These are phyloP conservation scores for Aurifilum marmelostoma DNA, from an alignment of 2,329 filamentous ascomycete species.

Conservation along the genomic window DNA sequence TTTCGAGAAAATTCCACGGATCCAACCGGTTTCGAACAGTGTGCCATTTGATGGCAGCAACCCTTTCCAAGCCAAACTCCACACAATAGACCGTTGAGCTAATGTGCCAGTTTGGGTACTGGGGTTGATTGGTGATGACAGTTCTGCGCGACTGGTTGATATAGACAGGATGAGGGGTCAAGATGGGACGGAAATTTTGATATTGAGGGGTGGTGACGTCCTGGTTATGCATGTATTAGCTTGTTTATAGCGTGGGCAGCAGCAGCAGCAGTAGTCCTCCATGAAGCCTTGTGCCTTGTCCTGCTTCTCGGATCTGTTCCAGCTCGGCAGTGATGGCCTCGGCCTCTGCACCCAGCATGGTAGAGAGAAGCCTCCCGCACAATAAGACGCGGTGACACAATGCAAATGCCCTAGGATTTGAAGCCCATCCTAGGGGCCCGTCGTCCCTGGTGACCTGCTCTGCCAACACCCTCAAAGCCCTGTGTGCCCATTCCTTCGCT, in stretches of 20 bases:
- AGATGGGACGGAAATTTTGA: background rate
- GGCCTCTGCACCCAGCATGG: conserved; percentile 20
- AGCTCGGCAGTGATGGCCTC: conserved; percentile 25
- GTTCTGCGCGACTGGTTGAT: background rate
- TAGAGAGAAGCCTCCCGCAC: conserved; percentile 38
- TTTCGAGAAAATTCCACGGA: background rate
- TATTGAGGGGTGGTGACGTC: too few relatives aligned
- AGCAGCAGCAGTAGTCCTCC: conserved; percentile 27
- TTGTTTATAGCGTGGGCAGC: conserved; percentile 6
- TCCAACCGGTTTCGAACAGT: background rate
- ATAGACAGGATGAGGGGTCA: background rate
- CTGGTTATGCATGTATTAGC: background rate
- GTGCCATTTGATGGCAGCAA: background rate
- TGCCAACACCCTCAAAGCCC: conserved; percentile 42
- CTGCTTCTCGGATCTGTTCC: conserved; percentile 28
- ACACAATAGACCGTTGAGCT: background rate
- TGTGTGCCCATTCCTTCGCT: conserved; percentile 52
- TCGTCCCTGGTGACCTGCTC: conserved; percentile 48
- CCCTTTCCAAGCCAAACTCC: conserved; percentile 8
- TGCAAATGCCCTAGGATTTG: conserved; percentile 68
- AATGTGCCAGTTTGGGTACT: background rate
- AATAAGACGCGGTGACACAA: conserved; percentile 56
- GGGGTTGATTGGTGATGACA: background rate
- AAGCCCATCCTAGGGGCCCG: conserved; percentile 73
- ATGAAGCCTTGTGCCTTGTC: conserved; percentile 30